Evolutionary conservation across 176 grass and related monocot genomes (phyloP).

Genomic region (Poa pratensis): DNA sequence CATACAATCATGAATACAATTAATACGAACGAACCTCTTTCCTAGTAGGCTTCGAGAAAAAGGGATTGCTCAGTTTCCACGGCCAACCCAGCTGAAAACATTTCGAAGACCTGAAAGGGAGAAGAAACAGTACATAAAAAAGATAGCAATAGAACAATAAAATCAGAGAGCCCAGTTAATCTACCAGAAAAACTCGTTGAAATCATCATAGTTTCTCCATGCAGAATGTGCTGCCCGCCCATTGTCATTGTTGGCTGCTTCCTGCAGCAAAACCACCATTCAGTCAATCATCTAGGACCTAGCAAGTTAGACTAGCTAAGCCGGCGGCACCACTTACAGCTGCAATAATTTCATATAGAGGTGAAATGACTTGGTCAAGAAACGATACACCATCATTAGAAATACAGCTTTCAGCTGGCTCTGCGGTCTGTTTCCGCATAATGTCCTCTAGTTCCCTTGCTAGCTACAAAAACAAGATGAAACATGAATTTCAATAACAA

Average conservation of each 20-base stretch:
- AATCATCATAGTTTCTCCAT: constrained; percentile 99
- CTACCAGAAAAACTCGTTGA: constrained; percentile 95
- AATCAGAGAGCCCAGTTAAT: neutral
- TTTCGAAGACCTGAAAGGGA: constrained; percentile 67
- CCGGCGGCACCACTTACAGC: constrained; percentile 59
- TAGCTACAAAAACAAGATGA: constrained; percentile 57
- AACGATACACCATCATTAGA: constrained; percentile 64
- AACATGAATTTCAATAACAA: constrained; percentile 32
- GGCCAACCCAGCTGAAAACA: constrained; percentile 80
- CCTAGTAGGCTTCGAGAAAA: constrained; percentile 78
- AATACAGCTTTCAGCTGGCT: constrained; percentile 71
- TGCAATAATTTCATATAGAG: constrained; percentile 77
- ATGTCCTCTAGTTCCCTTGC: constrained; percentile 82
- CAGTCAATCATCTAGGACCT: constrained; percentile 28
- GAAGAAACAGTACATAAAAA: constrained; percentile 31
- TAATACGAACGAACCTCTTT: constrained; percentile 53
- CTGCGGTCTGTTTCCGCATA: constrained; percentile 55
- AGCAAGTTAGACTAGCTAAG: constrained; percentile 27
- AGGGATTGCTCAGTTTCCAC: constrained; percentile 63
- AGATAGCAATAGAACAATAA: constrained; percentile 4
- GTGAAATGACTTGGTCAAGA: constrained; percentile 89
- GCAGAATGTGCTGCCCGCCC: constrained; percentile 88
- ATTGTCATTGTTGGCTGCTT: constrained; percentile 76
- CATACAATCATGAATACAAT: constrained; percentile 21
- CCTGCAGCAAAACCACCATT: constrained; percentile 61